These are phyloP conservation scores for Arctium minus DNA, from an alignment of 129 eudicot species.

Conservation along the genomic window DNA sequence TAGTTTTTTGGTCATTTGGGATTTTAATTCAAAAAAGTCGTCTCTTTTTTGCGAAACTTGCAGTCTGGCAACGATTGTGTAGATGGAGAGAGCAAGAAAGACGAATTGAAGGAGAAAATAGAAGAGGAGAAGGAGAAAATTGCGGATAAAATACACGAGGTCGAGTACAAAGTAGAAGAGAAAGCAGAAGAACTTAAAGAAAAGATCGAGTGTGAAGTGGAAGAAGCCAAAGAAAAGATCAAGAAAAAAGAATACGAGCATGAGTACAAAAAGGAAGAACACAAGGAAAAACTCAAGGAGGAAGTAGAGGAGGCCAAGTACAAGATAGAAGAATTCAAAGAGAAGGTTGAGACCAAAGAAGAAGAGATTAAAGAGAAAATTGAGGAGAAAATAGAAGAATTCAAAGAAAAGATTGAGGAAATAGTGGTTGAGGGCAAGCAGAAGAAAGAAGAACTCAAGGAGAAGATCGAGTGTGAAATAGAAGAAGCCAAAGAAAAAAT, in stretches of 20 bases:
- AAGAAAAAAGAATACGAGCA: not conserved
- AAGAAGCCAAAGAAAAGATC: not conserved
- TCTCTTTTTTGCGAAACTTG: not conserved
- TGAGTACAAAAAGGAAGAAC: not conserved
- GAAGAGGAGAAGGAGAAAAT: not conserved
- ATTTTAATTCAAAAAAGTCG: not conserved
- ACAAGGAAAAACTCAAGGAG: not conserved
- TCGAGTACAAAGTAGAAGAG: not conserved
- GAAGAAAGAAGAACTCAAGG: conserved; percentile 19
- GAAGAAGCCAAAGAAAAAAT: conserved; percentile 21
- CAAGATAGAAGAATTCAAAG: conserved; percentile 18
- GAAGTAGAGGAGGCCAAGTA: conserved; percentile 8
- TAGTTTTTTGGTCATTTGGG: not conserved
- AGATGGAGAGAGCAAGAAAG: conserved; percentile 8
- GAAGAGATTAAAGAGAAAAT: conserved; percentile 23
- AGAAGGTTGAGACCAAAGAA: conserved; percentile 13
- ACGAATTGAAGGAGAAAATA: conserved; percentile 20
- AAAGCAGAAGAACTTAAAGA: conserved; percentile 8
- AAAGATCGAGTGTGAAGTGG: not conserved
- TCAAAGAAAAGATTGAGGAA: conserved; percentile 21
- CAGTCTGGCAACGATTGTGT: conserved; percentile 22
- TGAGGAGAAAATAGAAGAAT: conserved; percentile 15
- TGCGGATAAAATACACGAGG: not conserved
- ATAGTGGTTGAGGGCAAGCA: conserved; percentile 1
- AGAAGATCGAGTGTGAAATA: conserved; percentile 23